These are phyloP conservation scores for Gossypium anomalum DNA, from an alignment of 345 rosid species.

Conservation along the genomic window DNA sequence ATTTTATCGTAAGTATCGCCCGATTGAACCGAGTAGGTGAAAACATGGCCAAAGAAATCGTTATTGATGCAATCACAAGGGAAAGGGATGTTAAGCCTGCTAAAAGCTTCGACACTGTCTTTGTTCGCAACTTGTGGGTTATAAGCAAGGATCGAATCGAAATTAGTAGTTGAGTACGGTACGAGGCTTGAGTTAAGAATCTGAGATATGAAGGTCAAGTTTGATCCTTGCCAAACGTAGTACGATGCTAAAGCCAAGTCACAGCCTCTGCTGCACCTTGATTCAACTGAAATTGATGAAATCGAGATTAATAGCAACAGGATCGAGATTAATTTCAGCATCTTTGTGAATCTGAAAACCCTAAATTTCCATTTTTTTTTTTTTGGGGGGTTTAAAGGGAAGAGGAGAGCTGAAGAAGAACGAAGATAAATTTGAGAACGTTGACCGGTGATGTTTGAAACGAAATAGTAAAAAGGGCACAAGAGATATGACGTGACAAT, in stretches of 20 bases:
- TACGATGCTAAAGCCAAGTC: conserved; percentile 57
- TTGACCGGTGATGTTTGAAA: conserved; percentile 19
- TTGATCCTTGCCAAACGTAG: conserved; percentile 38
- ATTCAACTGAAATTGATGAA: conserved; percentile 24
- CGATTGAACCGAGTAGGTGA: conserved; percentile 21
- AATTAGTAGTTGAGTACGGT: not conserved
- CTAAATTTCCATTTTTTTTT: not conserved
- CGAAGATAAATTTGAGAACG: not conserved
- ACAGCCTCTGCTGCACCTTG: conserved; percentile 41
- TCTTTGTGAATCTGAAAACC: not conserved
- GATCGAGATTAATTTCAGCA: conserved; percentile 19
- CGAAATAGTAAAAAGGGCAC: not conserved
- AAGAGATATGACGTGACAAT: not conserved
- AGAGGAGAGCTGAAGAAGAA: not conserved
- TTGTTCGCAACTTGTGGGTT: conserved; percentile 28
- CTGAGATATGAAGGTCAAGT: conserved; percentile 41
- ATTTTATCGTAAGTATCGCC: conserved; percentile 35
- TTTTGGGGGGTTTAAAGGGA: not conserved
- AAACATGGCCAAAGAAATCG: conserved; percentile 42
- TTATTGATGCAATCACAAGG: conserved; percentile 48
- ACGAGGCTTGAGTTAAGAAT: conserved; percentile 24
- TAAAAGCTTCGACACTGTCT: conserved; percentile 22
- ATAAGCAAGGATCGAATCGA: conserved; percentile 26
- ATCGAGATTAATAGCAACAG: conserved; percentile 16
- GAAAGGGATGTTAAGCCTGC: conserved; percentile 51